Evolutionary conservation across 768 basidiomycete species (phyloP).

Genomic region (Collybia sp.): DNA sequence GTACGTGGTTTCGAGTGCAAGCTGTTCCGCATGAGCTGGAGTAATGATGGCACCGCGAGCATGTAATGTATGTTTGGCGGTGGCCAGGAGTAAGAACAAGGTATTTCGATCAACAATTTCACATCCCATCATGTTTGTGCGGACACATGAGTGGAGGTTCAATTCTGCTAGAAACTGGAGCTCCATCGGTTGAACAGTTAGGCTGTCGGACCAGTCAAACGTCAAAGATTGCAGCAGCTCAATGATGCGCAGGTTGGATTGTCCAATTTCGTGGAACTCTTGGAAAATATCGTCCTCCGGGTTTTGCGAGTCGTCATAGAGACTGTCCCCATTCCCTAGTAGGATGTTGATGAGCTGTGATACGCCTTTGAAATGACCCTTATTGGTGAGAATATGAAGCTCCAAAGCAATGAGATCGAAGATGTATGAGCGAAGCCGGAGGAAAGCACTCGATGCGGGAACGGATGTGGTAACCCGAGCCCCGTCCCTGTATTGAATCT

Average conservation of each 20-base stretch:
- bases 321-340: slow-evolving; percentile 61
- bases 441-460: slow-evolving; percentile 64
- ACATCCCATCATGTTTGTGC: slow-evolving; percentile 66
- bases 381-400: slow-evolving; percentile 78
- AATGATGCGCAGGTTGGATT: slow-evolving; percentile 81
- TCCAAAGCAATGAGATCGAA: slow-evolving; percentile 86
- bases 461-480: slow-evolving; percentile 65
- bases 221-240: slow-evolving; percentile 84
- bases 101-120: slow-evolving; percentile 77
- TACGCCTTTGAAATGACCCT: slow-evolving; percentile 69
- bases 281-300: slow-evolving; percentile 48
- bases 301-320: slow-evolving; percentile 28
- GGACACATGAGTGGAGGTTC: slow-evolving; percentile 67
- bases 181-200: slow-evolving; percentile 51
- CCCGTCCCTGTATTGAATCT: slow-evolving; percentile 69
- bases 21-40: slow-evolving; percentile 56
- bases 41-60: slow-evolving; percentile 64
- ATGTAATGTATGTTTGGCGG: slow-evolving; percentile 58
- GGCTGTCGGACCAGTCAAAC: slow-evolving; percentile 84
- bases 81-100: slow-evolving; percentile 63
- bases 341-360: slow-evolving; percentile 75
- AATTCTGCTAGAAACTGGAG: slow-evolving; percentile 63
- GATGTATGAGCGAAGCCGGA: slow-evolving; percentile 79
- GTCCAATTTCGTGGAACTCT: slow-evolving; percentile 70
- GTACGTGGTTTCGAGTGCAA: slow-evolving; percentile 66